Conservation (phyloP, 1,284 basidiomycete genomes). For the Veloporphyrellus conicus region DNA sequence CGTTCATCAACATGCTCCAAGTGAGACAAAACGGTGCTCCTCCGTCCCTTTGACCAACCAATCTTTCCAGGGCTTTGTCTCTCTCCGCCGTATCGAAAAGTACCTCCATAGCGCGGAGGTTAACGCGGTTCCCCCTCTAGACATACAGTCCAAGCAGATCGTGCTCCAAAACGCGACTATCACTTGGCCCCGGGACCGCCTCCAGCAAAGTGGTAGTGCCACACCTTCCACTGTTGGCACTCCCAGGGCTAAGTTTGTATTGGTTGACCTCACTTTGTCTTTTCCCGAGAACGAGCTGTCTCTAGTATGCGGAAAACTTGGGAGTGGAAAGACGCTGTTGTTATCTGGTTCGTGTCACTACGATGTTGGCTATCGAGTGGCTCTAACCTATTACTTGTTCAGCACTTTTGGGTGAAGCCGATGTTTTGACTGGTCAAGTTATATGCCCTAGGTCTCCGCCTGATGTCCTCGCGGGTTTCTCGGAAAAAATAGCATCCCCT, state of each 20-base stretch:
- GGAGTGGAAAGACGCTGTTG: slow-evolving; percentile 80
- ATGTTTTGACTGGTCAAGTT: slow-evolving; percentile 76
- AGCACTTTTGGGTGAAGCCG: slow-evolving; percentile 89
- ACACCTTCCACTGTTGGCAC: slow-evolving; percentile 63
- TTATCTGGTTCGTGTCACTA: slow-evolving; percentile 50
- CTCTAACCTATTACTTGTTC: slow-evolving; percentile 14
- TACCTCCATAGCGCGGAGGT: slow-evolving; percentile 77
- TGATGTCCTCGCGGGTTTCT: slow-evolving; percentile 64
- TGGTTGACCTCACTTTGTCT: slow-evolving; percentile 73
- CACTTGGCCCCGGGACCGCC: slow-evolving; percentile 82
- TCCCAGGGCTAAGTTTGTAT: slow-evolving; percentile 73
- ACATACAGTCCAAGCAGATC: slow-evolving; percentile 57
- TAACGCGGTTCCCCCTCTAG: slow-evolving; percentile 51
- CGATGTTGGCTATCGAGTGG: background rate
- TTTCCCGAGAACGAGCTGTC: slow-evolving; percentile 79
- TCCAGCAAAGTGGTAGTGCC: slow-evolving; percentile 40
- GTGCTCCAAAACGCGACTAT: slow-evolving; percentile 79
- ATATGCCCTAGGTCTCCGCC: slow-evolving; percentile 81
- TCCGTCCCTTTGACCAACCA: background rate
- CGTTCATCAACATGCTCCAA: slow-evolving; percentile 83
- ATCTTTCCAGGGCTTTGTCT: slow-evolving; percentile 65
- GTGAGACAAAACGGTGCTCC: slow-evolving; percentile 31
- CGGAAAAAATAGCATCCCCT: slow-evolving; percentile 36
- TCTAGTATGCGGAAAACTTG: slow-evolving; percentile 78
- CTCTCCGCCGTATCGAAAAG: slow-evolving; percentile 86